Conservation (phyloP, 2,329 filamentous ascomycete species). For the Epichloe aotearoae region DNA sequence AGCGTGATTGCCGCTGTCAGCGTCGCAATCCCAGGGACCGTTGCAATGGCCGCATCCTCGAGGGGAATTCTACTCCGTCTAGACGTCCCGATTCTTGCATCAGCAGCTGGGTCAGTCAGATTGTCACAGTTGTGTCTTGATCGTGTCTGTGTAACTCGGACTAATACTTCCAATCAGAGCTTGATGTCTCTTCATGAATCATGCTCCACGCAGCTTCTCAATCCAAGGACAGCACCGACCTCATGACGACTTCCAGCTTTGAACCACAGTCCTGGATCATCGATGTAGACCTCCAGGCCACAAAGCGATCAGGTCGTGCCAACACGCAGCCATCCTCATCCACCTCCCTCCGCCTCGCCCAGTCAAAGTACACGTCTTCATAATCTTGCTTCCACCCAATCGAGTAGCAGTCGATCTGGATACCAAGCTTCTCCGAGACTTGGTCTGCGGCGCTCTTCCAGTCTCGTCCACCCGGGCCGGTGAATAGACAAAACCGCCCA, state of each 20-base stretch:
- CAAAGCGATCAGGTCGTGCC: conserved; percentile 44
- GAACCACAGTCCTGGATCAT: background rate
- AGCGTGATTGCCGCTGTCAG: background rate
- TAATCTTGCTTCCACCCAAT: conserved; percentile 47
- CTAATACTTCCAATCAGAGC: no score
- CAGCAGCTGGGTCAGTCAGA: no score
- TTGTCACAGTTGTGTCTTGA: no score
- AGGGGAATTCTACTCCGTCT: no score
- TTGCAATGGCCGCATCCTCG: no score
- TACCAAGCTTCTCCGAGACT: conserved; percentile 24
- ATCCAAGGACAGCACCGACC: background rate
- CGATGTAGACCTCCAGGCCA: conserved; percentile 33
- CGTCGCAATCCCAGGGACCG: no score
- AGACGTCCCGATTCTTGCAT: no score
- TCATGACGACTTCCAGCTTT: background rate
- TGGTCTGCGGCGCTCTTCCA: conserved; percentile 38
- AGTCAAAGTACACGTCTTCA: conserved; percentile 50
- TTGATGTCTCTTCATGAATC: background rate
- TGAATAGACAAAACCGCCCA: conserved; percentile 35
- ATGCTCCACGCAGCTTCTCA: background rate
- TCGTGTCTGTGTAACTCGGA: no score
- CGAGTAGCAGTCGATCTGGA: conserved; percentile 34
- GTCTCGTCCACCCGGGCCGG: conserved; percentile 39
- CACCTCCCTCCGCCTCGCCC: conserved; percentile 38
- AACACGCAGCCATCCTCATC: conserved; percentile 45